Evolutionary conservation across 164 flowering plant species (phyloP).

Genomic region (Stephania cephalantha): DNA sequence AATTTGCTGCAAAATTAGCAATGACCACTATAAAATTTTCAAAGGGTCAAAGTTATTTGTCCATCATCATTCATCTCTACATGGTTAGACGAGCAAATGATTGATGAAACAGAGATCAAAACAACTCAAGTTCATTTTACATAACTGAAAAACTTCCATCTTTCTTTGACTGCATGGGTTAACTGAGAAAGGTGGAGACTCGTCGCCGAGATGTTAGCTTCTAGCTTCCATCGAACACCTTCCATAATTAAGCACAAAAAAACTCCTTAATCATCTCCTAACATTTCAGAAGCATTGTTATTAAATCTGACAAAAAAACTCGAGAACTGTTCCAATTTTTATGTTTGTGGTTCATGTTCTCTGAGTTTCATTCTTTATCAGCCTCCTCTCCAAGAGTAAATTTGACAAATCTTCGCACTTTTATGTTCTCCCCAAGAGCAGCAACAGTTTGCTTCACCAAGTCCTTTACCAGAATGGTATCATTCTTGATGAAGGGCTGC

Average conservation of each 20-base stretch:
- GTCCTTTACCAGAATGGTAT: constrained; percentile 73
- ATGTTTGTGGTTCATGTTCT: not conserved
- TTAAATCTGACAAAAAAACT: not conserved
- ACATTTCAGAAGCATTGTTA: not conserved
- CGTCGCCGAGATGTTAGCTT: not conserved
- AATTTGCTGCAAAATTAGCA: not conserved
- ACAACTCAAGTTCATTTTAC: not conserved
- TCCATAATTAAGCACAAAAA: not conserved
- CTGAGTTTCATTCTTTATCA: constrained; percentile 22
- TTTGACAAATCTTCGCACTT: constrained; percentile 71
- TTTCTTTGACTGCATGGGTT: not conserved
- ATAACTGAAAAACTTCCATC: not conserved
- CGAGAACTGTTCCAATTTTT: not conserved
- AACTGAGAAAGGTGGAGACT: not conserved
- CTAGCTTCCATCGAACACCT: not conserved
- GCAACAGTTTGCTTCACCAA: constrained; percentile 94
- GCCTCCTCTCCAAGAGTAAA: constrained; percentile 78
- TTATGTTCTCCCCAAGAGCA: constrained; percentile 85
- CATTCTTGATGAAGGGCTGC: constrained; percentile 87
- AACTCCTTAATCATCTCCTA: not conserved
- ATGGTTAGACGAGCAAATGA: not conserved
- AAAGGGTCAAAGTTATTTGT: not conserved
- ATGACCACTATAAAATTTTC: not conserved
- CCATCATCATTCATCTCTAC: not conserved
- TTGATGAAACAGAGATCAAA: not conserved